Conservation (phyloP, 768 basidiomycete species). For the Dictyophora rubrovolvata region DNA sequence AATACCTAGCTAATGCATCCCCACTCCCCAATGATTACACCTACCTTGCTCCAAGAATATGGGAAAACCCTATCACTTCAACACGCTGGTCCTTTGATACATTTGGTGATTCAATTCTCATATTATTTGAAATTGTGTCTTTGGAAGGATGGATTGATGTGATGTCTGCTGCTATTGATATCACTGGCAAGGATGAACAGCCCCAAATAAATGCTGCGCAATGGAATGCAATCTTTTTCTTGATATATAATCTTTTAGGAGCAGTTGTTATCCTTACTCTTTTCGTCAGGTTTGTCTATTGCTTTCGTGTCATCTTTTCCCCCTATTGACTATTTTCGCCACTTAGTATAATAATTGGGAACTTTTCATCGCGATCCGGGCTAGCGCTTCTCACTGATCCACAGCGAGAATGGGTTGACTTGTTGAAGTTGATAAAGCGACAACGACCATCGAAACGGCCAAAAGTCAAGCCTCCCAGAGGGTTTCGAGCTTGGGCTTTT, state of each 20-base stretch:
- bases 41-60: constrained; percentile 75
- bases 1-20: constrained; percentile 52
- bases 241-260: constrained; percentile 86
- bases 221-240: constrained; percentile 81
- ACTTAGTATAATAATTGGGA: constrained; percentile 85
- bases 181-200: constrained; percentile 60
- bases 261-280: constrained; percentile 83
- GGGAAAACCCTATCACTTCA: constrained; percentile 77
- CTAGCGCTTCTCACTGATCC: constrained; percentile 76
- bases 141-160: constrained; percentile 97
- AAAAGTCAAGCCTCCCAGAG: constrained; percentile 40
- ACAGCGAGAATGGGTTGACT: constrained; percentile 90
- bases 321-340: constrained; percentile 12
- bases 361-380: constrained; percentile 82
- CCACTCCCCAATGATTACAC: constrained; percentile 43
- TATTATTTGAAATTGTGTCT: constrained; percentile 93
- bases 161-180: constrained; percentile 68
- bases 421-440: constrained; percentile 78
- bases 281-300: constrained; percentile 64
- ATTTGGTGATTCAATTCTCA: constrained; percentile 74
- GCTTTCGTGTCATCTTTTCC: not conserved
- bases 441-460: constrained; percentile 84
- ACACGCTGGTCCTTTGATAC: constrained; percentile 85
- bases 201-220: constrained; percentile 64
- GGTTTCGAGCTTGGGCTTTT: constrained; percentile 76